Conservation (phyloP, 331 rosid species). For the Pyracantha coccinea region DNA sequence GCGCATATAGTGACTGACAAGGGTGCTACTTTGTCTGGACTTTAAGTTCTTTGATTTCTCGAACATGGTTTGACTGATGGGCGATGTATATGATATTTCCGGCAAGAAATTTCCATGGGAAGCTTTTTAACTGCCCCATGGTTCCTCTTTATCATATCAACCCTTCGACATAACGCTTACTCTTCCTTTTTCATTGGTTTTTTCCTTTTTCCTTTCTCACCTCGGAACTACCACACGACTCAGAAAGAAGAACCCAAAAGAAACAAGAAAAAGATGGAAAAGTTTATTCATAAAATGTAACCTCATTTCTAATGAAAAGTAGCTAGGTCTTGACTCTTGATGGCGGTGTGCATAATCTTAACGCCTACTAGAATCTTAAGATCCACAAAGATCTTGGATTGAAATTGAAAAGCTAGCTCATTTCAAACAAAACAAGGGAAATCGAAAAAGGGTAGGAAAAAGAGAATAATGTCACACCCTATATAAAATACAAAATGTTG, state of each 20-base stretch:
- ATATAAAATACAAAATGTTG: slow-evolving; percentile 7
- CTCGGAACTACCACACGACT: slow-evolving; percentile 52
- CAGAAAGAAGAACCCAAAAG: slow-evolving; percentile 14
- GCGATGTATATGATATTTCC: slow-evolving; percentile 4
- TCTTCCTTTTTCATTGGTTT: slow-evolving; percentile 12
- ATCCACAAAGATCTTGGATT: slow-evolving; percentile 22
- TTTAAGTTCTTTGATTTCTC: slow-evolving; percentile 23
- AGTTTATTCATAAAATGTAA: neutral
- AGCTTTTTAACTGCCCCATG: slow-evolving; percentile 56
- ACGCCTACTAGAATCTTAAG: slow-evolving; percentile 29
- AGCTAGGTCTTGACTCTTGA: slow-evolving; percentile 9
- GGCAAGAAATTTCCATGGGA: slow-evolving; percentile 52
- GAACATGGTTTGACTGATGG: slow-evolving; percentile 43
- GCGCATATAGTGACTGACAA: slow-evolving; percentile 26
- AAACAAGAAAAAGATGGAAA: slow-evolving; percentile 13
- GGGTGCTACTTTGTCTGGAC: slow-evolving; percentile 44
- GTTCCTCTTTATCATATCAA: slow-evolving; percentile 75
- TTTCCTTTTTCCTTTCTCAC: slow-evolving; percentile 17
- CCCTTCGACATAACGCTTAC: slow-evolving; percentile 61
- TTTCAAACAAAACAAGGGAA: slow-evolving; percentile 8
- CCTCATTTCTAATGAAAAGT: slow-evolving; percentile 13
- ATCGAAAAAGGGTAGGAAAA: neutral
- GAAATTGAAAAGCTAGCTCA: slow-evolving; percentile 1
- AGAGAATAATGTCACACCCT: neutral
- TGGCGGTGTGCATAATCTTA: neutral